Evolutionary conservation across 2,329 filamentous ascomycete genomes (phyloP).

Genomic region (Penicillium griseofulvum): DNA sequence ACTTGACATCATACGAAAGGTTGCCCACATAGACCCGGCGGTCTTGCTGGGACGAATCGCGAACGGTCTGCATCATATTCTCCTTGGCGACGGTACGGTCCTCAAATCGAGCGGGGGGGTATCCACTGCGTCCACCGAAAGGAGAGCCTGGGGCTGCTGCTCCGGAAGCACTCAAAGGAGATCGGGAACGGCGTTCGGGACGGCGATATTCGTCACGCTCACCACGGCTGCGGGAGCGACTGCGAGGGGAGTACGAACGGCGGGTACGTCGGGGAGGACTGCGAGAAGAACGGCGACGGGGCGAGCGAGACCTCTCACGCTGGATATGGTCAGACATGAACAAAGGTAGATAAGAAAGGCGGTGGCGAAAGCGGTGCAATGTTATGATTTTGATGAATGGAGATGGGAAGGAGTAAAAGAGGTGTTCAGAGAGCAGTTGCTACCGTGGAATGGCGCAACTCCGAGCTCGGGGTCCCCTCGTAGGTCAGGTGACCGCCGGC

Average conservation of each 20-base stretch:
- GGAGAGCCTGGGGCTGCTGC: constrained; percentile 59
- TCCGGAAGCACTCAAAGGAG: constrained; percentile 74
- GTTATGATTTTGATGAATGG: neutral
- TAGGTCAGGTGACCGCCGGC: constrained; percentile 23
- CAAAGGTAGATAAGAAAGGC: neutral
- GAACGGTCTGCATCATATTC: constrained; percentile 92
- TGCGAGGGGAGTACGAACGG: constrained; percentile 75
- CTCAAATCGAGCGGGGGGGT: constrained; percentile 71
- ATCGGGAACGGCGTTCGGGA: constrained; percentile 73
- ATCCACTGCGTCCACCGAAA: constrained; percentile 60
- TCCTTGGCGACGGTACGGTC: constrained; percentile 81
- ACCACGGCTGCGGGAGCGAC: constrained; percentile 69
- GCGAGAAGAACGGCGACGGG: constrained; percentile 67
- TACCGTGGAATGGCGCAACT: neutral
- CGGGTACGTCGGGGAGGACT: constrained; percentile 76
- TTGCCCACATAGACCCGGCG: constrained; percentile 99
- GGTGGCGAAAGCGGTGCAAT: neutral
- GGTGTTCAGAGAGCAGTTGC: constrained; percentile 6
- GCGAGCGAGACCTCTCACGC: constrained; percentile 73
- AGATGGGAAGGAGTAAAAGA: constrained; percentile 9
- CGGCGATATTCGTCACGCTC: constrained; percentile 69
- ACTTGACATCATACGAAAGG: constrained; percentile 98
- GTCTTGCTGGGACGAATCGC: constrained; percentile 96
- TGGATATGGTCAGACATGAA: constrained; percentile 46
- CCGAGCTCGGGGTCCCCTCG: constrained; percentile 1